These are phyloP conservation scores for Cyberlindnera subsufficiens DNA, from an alignment of 805 yeast genomes.

Conservation along the genomic window DNA sequence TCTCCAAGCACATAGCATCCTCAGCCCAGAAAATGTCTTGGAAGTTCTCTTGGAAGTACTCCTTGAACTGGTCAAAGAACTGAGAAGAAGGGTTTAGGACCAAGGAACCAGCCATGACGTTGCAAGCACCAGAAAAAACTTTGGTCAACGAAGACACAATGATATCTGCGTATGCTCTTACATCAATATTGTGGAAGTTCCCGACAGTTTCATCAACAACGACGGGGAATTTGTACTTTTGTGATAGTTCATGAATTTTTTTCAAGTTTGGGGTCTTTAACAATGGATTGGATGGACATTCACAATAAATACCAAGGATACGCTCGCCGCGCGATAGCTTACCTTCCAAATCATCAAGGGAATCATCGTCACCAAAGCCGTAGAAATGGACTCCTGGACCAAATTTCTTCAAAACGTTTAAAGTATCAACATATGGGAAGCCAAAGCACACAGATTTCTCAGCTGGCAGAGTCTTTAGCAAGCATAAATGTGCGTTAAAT, in stretches of 20 bases:
- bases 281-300: conserved; percentile 93
- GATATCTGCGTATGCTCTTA: conserved; percentile 75
- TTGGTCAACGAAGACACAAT: conserved; percentile 85
- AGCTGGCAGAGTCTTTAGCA: conserved; percentile 27
- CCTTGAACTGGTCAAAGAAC: conserved; percentile 43
- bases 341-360: conserved; percentile 59
- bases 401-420: conserved; percentile 78
- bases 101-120: conserved; percentile 91
- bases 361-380: conserved; percentile 74
- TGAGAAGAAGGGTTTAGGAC: conserved; percentile 65
- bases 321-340: conserved; percentile 59
- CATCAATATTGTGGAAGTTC: conserved; percentile 78
- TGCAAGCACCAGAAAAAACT: conserved; percentile 89
- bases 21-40: conserved; percentile 87
- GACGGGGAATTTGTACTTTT: conserved; percentile 66
- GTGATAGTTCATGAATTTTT: conserved; percentile 59
- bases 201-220: conserved; percentile 95
- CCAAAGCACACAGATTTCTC: conserved; percentile 88
- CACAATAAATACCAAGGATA: conserved; percentile 79
- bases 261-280: conserved; percentile 75
- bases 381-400: conserved; percentile 88
- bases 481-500: conserved; percentile 68
- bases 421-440: conserved; percentile 91
- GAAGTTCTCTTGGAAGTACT: conserved; percentile 44
- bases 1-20: conserved; percentile 86